Evolutionary conservation across 2,329 filamentous ascomycete species (phyloP), one percentile per base, ranked within the genome.

Genomic region (Sporothrix protearum): DNA sequence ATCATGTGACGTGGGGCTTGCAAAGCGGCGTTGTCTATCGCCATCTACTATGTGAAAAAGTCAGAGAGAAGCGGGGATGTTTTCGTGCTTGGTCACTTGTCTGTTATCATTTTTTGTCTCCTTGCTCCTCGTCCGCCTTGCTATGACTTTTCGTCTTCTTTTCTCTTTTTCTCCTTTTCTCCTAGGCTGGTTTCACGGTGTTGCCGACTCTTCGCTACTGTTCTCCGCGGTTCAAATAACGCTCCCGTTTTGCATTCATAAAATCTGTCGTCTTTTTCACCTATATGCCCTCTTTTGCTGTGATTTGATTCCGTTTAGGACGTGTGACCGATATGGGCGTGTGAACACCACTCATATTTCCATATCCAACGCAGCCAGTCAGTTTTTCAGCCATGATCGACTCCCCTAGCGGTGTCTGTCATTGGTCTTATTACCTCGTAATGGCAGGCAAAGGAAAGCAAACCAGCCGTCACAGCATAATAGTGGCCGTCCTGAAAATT

Each of bases 171-270:
- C 30, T 9, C n/a, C 22, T 36, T 45, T 39, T 7, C 19, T 9
- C 42, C 28, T 47, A 22, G 45, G 22, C 19, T 8, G 22, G 57
- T 71, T 59, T 57, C 61, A 67, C 69, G 61, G 61, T n/a, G 33
- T 59, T 22, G n/a, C 69, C 69, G 61, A 67, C 61, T 67, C 33
- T 55, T 71, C 47, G 30, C 42, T 69, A 36, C 33, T 16, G 33
- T 6, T 69, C 19, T 10, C 67, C 14, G 12, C 10, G 16, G 10
- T 14, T 28, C 36, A 28, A 47, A 10, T 68, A 28, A 39, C 57
- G 22, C 66, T 25, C 45, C 36, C 47, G 25, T 68, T 42, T 22
- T 19, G n/a, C 16, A 8, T n/a, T 25, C 36, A 59, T n/a, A 36
- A 36, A 36, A 1, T n/a, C 14, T n/a, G n/a, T 22, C n/a, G 1